Percentiles rank a stretch among this genome's conserved stretches.
phyloP scores from a whole-genome alignment of 768 basidiomycete genomes.

The Artomyces pyxidatus region DNA sequence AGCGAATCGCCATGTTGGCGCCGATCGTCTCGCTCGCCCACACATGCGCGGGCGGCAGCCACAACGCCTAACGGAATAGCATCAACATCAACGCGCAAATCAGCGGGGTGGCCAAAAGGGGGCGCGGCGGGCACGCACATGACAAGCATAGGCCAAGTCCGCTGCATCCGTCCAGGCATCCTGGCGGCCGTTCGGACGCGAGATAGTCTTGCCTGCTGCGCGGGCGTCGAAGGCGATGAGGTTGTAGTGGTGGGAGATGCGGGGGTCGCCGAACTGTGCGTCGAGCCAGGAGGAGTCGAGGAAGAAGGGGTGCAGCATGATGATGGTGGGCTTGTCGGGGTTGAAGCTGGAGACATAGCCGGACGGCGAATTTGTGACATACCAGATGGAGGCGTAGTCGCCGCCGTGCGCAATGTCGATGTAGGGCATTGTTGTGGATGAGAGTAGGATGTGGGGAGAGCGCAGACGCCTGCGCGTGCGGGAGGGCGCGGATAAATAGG shows the following conservation, averaged over 20 bases:
- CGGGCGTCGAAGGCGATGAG: slow-evolving; percentile 23
- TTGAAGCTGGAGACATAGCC: slow-evolving; percentile 19
- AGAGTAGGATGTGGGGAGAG: background rate
- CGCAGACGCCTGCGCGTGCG: background rate
- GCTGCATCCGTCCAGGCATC: slow-evolving; percentile 24
- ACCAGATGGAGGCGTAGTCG: slow-evolving; percentile 20
- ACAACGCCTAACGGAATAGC: slow-evolving; percentile 13
- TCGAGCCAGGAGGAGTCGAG: slow-evolving; percentile 21
- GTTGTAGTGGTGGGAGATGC: slow-evolving; percentile 18
- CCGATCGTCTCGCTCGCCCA: slow-evolving; percentile 21
- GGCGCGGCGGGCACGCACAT: slow-evolving; percentile 13
- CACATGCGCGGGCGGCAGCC: slow-evolving; percentile 20
- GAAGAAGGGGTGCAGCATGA: slow-evolving; percentile 22
- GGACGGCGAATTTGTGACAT: slow-evolving; percentile 21
- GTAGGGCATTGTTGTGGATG: slow-evolving; percentile 13
- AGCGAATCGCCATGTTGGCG: slow-evolving; percentile 18
- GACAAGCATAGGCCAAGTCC: slow-evolving; percentile 20
- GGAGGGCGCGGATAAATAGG: background rate
- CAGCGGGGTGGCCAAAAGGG: no score
- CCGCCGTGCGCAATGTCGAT: slow-evolving; percentile 15
- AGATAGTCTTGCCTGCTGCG: slow-evolving; percentile 17
- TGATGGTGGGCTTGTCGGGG: slow-evolving; percentile 19
- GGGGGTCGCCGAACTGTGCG: slow-evolving; percentile 20
- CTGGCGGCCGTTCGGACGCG: slow-evolving; percentile 16
- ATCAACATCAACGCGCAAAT: background rate